These are phyloP conservation scores for Monosporascus sp. DNA, from an alignment of 2,329 filamentous ascomycete species.

Conservation along the genomic window DNA sequence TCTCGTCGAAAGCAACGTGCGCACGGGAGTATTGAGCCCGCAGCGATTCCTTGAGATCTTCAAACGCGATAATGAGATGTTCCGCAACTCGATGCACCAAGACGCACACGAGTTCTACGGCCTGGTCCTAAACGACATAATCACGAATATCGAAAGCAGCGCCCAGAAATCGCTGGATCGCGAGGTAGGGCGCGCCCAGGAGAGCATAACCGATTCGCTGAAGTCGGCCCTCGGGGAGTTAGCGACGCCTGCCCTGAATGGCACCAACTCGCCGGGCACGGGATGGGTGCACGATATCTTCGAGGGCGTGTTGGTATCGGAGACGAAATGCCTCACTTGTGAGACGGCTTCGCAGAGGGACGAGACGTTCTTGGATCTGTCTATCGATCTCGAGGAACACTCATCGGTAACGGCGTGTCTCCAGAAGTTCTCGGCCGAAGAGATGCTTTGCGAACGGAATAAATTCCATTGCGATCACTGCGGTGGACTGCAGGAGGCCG, in stretches of 20 bases:
- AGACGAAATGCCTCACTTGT: conserved; percentile 93
- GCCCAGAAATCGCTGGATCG: conserved; percentile 59
- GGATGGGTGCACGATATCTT: conserved; percentile 98
- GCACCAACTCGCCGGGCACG: conserved; percentile 56
- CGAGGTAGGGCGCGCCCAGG: conserved; percentile 34
- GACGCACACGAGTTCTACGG: conserved; percentile 98
- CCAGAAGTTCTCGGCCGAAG: conserved; percentile 92
- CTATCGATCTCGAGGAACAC: conserved; percentile 91
- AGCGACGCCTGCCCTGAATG: conserved; percentile 28
- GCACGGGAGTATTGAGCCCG: conserved; percentile 86
- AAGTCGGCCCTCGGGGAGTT: conserved; percentile 38
- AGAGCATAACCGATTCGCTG: conserved; percentile 47
- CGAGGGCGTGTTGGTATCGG: conserved; percentile 88
- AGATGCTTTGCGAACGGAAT: conserved; percentile 97
- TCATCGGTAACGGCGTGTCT: conserved; percentile 94
- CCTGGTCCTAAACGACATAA: conserved; percentile 89
- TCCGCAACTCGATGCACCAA: conserved; percentile 94
- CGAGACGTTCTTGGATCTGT: conserved; percentile 92
- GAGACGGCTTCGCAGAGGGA: conserved; percentile 93
- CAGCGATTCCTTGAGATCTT: conserved; percentile 91
- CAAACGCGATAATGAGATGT: conserved; percentile 94
- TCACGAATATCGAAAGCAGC: conserved; percentile 88
- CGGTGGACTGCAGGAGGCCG: conserved; percentile 91
- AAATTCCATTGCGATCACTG: conserved; percentile 99
- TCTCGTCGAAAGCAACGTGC: conserved; percentile 72